Evolutionary conservation across 2,329 filamentous ascomycete species (phyloP).

Genomic region (Trichoderma sp.): DNA sequence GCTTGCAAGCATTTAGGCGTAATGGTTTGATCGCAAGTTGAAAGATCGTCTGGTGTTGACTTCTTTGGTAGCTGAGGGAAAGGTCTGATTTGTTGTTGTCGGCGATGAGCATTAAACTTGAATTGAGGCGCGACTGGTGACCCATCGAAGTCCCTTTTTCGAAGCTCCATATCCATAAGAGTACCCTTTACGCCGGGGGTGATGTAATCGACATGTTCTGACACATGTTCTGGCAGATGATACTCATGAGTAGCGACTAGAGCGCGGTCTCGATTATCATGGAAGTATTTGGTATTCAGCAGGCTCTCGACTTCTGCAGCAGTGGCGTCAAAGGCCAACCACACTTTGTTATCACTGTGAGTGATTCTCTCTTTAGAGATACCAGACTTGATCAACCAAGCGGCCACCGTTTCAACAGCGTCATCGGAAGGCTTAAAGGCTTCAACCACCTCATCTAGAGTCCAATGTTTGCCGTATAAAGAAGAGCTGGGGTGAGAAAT

Average conservation of each 20-base stretch:
- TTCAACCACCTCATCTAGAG: constrained; percentile 40
- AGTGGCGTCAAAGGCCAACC: constrained; percentile 27
- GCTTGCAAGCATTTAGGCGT: constrained; percentile 55
- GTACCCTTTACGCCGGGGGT: constrained; percentile 35
- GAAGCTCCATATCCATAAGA: constrained; percentile 20
- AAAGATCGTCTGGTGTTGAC: not conserved
- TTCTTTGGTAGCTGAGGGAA: not conserved
- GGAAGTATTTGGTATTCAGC: constrained; percentile 52
- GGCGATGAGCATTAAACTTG: not conserved
- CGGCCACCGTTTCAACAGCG: constrained; percentile 47
- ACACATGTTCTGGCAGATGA: constrained; percentile 37
- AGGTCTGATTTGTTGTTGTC: not conserved
- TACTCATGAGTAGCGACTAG: constrained; percentile 40
- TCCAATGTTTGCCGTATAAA: constrained; percentile 48
- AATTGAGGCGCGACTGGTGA: not conserved
- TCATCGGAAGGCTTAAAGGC: constrained; percentile 43
- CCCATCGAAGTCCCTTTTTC: not conserved
- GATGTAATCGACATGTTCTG: constrained; percentile 40
- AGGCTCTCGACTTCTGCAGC: constrained; percentile 43
- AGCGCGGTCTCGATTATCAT: constrained; percentile 36
- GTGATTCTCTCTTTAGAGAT: constrained; percentile 47
- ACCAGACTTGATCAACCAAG: constrained; percentile 52
- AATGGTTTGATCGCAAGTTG: constrained; percentile 52
- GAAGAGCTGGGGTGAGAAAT: constrained; percentile 44
- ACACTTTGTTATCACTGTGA: constrained; percentile 51